A percentile compares a stretch with the other conserved stretches of the same genome.
These are phyloP conservation scores for Phylloporus arenicola DNA, from an alignment of 768 basidiomycete species.

Conservation along the genomic window DNA sequence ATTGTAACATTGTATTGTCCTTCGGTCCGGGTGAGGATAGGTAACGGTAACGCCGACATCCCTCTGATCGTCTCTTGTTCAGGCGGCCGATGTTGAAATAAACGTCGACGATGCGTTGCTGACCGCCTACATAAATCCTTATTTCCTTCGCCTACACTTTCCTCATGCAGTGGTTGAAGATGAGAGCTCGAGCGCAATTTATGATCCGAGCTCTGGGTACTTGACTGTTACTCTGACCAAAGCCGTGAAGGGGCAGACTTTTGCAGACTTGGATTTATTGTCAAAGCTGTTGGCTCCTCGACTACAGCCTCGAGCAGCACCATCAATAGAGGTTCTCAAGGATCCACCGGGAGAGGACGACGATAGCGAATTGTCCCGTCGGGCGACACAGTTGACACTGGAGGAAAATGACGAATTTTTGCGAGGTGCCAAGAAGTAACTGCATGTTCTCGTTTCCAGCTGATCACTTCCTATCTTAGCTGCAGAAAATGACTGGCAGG, in stretches of 20 bases:
- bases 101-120: slow-evolving; percentile 66
- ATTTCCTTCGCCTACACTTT: slow-evolving; percentile 78
- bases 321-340: slow-evolving; percentile 56
- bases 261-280: slow-evolving; percentile 73
- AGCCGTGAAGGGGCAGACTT: slow-evolving; percentile 56
- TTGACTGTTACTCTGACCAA: slow-evolving; percentile 72
- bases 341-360: slow-evolving; percentile 25
- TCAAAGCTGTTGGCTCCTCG: slow-evolving; percentile 73
- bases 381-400: slow-evolving; percentile 43
- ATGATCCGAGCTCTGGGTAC: slow-evolving; percentile 75
- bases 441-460: neutral
- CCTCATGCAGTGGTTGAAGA: slow-evolving; percentile 61
- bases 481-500: slow-evolving; percentile 72
- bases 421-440: slow-evolving; percentile 38
- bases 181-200: slow-evolving; percentile 58
- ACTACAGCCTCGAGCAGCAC: slow-evolving; percentile 28
- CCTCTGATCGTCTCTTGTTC: slow-evolving; percentile 19
- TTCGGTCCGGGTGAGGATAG: slow-evolving; percentile 55
- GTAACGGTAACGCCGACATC: neutral
- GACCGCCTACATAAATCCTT: slow-evolving; percentile 75
- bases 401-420: slow-evolving; percentile 51
- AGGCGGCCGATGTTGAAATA: slow-evolving; percentile 82
- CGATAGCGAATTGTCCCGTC: slow-evolving; percentile 38
- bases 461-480: slow-evolving; percentile 40
- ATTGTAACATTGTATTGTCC: slow-evolving; percentile 63